Conservation (phyloP, 768 basidiomycete genomes). For the Agaricus sinodeliciosus region DNA sequence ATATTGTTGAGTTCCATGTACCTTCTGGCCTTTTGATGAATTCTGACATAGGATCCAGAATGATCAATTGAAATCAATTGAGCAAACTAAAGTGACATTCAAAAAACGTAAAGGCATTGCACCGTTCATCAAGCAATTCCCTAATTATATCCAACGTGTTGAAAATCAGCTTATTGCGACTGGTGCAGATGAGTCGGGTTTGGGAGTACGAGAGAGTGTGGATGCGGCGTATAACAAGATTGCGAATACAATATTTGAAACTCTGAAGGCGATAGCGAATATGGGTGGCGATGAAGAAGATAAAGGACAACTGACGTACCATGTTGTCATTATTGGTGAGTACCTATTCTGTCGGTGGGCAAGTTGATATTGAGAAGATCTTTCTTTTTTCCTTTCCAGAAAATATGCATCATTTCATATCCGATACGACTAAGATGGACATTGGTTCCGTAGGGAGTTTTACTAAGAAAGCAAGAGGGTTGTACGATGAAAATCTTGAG, state of each 20-base stretch:
- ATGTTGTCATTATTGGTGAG: conserved; percentile 91
- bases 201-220: conserved; percentile 73
- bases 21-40: not conserved
- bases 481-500: conserved; percentile 85
- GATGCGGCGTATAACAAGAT: conserved; percentile 85
- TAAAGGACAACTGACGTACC: conserved; percentile 95
- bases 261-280: conserved; percentile 93
- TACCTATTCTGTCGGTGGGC: not conserved
- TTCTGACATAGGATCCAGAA: conserved; percentile 37
- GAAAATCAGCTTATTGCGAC: conserved; percentile 67
- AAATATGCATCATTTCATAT: conserved; percentile 93
- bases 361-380: not conserved
- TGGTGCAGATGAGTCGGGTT: conserved; percentile 60
- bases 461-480: conserved; percentile 64
- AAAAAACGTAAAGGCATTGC: conserved; percentile 92
- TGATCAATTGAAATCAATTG: conserved; percentile 83
- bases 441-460: conserved; percentile 57
- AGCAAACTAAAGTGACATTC: conserved; percentile 84
- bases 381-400: conserved; percentile 40
- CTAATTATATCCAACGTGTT: conserved; percentile 75
- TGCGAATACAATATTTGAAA: conserved; percentile 87
- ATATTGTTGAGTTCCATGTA: conserved; percentile 43
- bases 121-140: conserved; percentile 90
- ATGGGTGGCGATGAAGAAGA: conserved; percentile 90
- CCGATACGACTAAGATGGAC: conserved; percentile 71